These are phyloP conservation scores for Ophiostoma australiae DNA, from an alignment of 2,329 filamentous ascomycete species.

Conservation along the genomic window DNA sequence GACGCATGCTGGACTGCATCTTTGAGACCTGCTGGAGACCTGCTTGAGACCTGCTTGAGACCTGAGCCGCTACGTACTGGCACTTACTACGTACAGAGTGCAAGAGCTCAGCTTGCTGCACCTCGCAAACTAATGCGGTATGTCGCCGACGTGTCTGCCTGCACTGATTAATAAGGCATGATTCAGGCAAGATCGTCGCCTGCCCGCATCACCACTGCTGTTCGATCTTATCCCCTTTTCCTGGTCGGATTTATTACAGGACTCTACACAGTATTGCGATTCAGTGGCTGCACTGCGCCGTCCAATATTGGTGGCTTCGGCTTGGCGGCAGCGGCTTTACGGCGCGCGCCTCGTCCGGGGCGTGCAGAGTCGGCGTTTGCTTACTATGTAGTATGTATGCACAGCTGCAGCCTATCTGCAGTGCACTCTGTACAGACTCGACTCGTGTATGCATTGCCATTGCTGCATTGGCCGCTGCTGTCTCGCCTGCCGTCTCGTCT, in stretches of 20 bases:
- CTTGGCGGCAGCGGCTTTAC: not conserved
- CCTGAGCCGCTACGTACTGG: not conserved
- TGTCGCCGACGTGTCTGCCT: constrained; percentile 10
- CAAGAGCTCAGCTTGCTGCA: not conserved
- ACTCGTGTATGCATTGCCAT: not conserved
- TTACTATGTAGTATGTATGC: too few relatives aligned
- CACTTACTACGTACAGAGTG: not conserved
- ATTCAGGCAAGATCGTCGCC: constrained; percentile 3
- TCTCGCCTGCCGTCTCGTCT: constrained; percentile 5
- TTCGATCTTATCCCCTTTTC: not conserved
- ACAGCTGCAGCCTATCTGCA: too few relatives aligned
- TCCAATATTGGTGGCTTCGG: not conserved
- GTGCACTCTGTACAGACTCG: too few relatives aligned
- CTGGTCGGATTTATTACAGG: not conserved
- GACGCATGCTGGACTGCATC: too few relatives aligned
- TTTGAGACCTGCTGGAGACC: too few relatives aligned
- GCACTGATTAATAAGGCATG: not conserved
- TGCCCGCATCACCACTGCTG: not conserved
- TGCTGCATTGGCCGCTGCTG: not conserved
- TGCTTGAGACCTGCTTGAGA: not conserved
- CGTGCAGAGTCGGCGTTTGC: not conserved
- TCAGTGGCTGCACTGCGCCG: not conserved
- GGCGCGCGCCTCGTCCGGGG: not conserved
- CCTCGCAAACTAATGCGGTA: constrained; percentile 5
- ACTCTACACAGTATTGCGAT: too few relatives aligned